Evolutionary conservation across 306 rosid species (phyloP), one percentile per base, ranked within the genome.

Genomic region (Echinosophora koreensis): DNA sequence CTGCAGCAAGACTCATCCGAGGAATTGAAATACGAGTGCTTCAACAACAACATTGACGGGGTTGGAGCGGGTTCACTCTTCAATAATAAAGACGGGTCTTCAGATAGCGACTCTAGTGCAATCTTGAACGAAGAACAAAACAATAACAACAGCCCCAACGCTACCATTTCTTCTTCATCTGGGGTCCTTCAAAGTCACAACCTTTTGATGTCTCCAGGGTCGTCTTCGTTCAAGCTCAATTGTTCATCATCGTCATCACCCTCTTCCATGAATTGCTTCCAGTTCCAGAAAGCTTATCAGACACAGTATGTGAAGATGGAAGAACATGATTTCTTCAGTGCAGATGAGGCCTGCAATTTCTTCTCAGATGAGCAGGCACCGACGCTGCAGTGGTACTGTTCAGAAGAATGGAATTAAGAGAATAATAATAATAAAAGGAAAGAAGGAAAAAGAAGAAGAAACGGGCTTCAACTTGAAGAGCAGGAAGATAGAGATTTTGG

Each of bases 321-420:
- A 83, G 99, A 95, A 84, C 97, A 95, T 67, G 89, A 95, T 69
- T 92, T 95, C 88, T 89, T 92, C 12, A 82, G 96, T 57, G 85
- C 89, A 11, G 98, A 95, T 16, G 99, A 95, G 70, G 67, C 92
- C 5, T 90, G 97, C 68, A 77, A 88, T 81, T 92, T 95, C 89
- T 95, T 95, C 80, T 82, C 97, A 0, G 99, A 92, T 27, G 99
- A 92, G 42, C 99, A 90, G 84, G 74, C 99, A 49, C 99, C 99
- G 0, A 89, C 90, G 3, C 87, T 95, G 65, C 98, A 70, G 28
- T 95, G 99, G 99, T 92, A 88, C 85, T 85, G 84, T 77, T 66
- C 88, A 0, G 96, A 91, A 9, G 91, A 85, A 44, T 92, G 97
- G 97, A 88, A 72, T 69, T 89, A 64, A 34, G 35, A 57, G 42